Evolutionary conservation across 352 stramenopile species (phyloP), one percentile per base, ranked within the genome.

Genomic region (Pythium guiyangense): DNA sequence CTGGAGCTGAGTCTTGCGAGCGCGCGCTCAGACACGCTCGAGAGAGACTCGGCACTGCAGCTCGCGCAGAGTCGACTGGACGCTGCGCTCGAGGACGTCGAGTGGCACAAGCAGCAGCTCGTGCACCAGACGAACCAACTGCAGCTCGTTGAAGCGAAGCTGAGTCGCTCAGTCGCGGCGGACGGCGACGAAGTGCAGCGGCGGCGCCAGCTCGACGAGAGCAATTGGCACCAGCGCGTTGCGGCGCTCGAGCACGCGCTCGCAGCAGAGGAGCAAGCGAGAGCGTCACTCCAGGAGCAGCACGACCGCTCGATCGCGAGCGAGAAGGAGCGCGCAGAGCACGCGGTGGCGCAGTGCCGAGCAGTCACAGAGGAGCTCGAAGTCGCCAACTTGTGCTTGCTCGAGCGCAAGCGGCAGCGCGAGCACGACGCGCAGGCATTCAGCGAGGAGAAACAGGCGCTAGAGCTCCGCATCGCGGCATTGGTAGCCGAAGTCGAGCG

Each of bases 311-410:
- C 70, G 11, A 31, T 89, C 1, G 29, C 25, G 1, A 69, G 69
- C 26, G 78, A 78, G 47, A 45, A 64, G 52, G 83, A 90, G n/a
- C 72, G 73, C 20, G 62, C 73, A 3, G 52, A 39, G 0, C 77
- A 92, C 53, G 66, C 72, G 15, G 52, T 73, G 3, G 60, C 63
- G 1, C 75, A 84, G 53, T 64, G 59, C 18, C 64, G 70, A 22
- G 61, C 69, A 4, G 60, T 90, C 10, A 54, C 63, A 0, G 61
- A 77, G 22, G 81, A 92, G 51, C 69, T 92, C 17, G 73, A 84
- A 20, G 77, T 81, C 0, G 83, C 83, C 2, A 92, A 92, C 46
- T 29, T 92, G 27, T 92, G 83, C 39, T 57, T 92, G 4, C 65
- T 74, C 5, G 83, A 92, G 55, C 63, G 83, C 5, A 90, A 90